phyloP scores from a whole-genome alignment of 108 stramenopile species.

The Discostella pseudostelligera region DNA sequence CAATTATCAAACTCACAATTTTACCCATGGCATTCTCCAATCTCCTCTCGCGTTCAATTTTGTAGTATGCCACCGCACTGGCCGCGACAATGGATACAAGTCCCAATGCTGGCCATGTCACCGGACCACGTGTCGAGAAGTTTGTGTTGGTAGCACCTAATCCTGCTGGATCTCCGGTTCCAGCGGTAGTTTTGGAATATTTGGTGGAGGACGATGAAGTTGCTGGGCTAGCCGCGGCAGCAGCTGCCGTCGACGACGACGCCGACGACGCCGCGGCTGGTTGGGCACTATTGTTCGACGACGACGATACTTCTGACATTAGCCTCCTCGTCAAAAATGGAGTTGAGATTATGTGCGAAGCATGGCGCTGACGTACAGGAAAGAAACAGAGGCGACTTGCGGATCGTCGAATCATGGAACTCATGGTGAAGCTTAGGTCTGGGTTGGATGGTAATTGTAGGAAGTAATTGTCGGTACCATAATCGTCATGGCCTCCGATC shows the following conservation, averaged over 20 bases:
- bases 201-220: constrained; percentile 24
- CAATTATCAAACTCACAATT: constrained; percentile 52
- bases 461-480: too few species aligned
- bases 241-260: constrained; percentile 10
- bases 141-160: constrained; percentile 4
- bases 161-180: constrained; percentile 44
- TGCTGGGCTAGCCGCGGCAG: constrained; percentile 1
- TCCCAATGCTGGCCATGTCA: constrained; percentile 80
- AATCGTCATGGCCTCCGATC: too few species aligned
- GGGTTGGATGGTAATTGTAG: too few species aligned
- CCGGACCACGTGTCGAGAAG: constrained; percentile 61
- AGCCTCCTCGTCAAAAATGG: background rate
- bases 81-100: constrained; percentile 79
- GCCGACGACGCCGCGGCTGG: background rate
- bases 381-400: background rate
- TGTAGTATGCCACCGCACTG: constrained; percentile 80
- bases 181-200: constrained; percentile 51
- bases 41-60: constrained; percentile 82
- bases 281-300: too few species aligned
- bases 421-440: too few species aligned
- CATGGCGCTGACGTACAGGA: constrained; percentile 3
- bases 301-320: background rate
- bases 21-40: constrained; percentile 89
- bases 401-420: constrained; percentile 11
- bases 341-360: background rate